Evolutionary conservation across 2,329 filamentous ascomycete species (phyloP).

Genomic region (Curvularia spicifera): DNA sequence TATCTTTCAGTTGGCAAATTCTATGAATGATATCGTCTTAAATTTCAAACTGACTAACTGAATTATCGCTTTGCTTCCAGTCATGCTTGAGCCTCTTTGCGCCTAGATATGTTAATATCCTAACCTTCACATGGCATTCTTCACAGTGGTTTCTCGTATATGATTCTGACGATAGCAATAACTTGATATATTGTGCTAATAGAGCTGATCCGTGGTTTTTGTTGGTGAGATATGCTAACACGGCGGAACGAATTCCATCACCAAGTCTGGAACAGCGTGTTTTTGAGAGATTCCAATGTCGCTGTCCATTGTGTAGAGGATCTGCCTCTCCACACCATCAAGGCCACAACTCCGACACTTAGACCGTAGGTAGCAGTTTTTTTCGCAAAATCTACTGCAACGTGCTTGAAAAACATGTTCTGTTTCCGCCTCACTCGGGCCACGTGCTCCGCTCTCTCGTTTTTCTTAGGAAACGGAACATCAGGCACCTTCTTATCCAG

Average conservation of each 20-base stretch:
- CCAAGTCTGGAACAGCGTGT: neutral
- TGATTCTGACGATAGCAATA: no score
- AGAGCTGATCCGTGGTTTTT: no score
- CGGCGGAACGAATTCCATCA: neutral
- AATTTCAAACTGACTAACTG: no score
- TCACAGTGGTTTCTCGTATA: no score
- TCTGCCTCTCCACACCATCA: constrained; percentile 6
- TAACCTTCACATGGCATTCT: no score
- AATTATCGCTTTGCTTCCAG: no score
- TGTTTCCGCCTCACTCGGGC: constrained; percentile 11
- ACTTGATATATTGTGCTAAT: no score
- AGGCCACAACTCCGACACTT: constrained; percentile 1
- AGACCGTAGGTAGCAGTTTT: neutral
- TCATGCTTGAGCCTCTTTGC: no score
- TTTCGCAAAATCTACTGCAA: constrained; percentile 2
- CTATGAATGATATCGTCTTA: no score
- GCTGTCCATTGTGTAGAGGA: neutral
- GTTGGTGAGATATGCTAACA: no score
- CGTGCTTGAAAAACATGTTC: constrained; percentile 14
- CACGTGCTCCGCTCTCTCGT: constrained; percentile 17
- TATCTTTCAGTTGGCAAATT: no score
- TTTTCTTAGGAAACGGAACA: constrained; percentile 21
- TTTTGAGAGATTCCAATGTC: neutral
- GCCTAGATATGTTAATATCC: no score
- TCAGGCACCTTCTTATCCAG: constrained; percentile 29